These are phyloP conservation scores for Dittrichia graveolens DNA, from an alignment of 129 eudicot genomes.

Conservation along the genomic window DNA sequence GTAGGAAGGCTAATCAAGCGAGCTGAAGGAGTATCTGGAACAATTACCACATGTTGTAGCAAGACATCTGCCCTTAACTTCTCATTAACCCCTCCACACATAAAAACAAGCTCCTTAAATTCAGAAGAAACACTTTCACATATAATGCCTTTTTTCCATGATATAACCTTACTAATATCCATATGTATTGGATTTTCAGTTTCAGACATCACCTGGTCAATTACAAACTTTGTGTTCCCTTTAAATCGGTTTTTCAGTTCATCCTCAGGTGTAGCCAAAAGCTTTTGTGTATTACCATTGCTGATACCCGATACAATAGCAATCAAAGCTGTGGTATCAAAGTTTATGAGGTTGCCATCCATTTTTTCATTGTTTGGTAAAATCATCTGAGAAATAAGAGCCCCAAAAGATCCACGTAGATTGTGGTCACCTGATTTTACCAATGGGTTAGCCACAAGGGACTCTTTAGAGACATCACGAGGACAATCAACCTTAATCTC, in stretches of 20 bases:
- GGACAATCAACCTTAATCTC: conserved; percentile 46
- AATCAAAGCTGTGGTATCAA: conserved; percentile 90
- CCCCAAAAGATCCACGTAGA: conserved; percentile 46
- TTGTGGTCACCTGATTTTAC: conserved; percentile 20
- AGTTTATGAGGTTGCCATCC: conserved; percentile 52
- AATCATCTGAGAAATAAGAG: conserved; percentile 55
- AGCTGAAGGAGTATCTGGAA: conserved; percentile 78
- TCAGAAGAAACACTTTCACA: conserved; percentile 71
- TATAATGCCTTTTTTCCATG: conserved; percentile 63
- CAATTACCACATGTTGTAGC: conserved; percentile 57
- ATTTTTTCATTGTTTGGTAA: conserved; percentile 1
- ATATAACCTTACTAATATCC: conserved; percentile 45
- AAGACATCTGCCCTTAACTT: conserved; percentile 56
- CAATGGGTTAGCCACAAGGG: conserved; percentile 23
- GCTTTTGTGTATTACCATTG: conserved; percentile 63
- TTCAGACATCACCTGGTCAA: conserved; percentile 79
- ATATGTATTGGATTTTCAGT: conserved; percentile 61
- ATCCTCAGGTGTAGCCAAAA: conserved; percentile 66
- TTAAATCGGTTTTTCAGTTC: conserved; percentile 66
- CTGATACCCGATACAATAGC: conserved; percentile 92
- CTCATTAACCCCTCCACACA: conserved; percentile 93
- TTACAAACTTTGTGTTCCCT: conserved; percentile 73
- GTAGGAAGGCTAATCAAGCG: conserved; percentile 77
- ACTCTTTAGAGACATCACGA: conserved; percentile 19
- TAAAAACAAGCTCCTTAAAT: conserved; percentile 75